These are phyloP conservation scores for Lecanicillium sp. DNA, from an alignment of 2,329 filamentous ascomycete genomes.

Conservation along the genomic window DNA sequence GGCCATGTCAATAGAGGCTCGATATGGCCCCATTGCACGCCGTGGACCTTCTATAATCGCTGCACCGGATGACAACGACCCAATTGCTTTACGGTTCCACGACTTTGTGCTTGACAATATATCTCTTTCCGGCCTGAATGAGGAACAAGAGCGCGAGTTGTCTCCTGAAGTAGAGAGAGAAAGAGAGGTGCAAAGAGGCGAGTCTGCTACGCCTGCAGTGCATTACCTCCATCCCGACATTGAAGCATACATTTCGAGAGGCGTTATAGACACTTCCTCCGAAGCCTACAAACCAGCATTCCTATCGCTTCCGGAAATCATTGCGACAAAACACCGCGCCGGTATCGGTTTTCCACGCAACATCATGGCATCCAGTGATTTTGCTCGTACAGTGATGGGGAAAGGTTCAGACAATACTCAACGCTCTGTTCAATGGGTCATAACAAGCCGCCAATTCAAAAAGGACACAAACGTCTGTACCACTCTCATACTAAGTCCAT, in stretches of 20 bases:
- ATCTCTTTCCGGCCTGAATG: conserved; percentile 21
- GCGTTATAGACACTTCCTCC: background rate
- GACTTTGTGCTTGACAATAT: background rate
- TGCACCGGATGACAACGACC: background rate
- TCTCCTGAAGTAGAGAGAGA: conserved; percentile 59
- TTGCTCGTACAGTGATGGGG: background rate
- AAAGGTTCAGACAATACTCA: background rate
- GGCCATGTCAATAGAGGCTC: background rate
- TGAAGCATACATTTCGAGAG: background rate
- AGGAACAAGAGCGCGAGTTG: conserved; percentile 66
- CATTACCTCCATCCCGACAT: conserved; percentile 4
- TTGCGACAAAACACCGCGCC: background rate
- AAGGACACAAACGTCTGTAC: conserved; percentile 21
- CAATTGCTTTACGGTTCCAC: background rate
- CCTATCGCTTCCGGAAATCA: background rate
- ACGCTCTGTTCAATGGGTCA: background rate
- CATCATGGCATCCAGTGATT: background rate
- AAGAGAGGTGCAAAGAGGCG: conserved; percentile 45
- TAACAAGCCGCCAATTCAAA: background rate
- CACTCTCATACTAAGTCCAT: conserved; percentile 56
- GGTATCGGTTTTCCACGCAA: background rate
- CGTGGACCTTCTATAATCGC: too few relatives aligned
- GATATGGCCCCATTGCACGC: background rate
- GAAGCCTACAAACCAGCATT: background rate
- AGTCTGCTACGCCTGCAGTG: background rate